Evolutionary conservation across 257 asterid genomes (phyloP).

Genomic region (Solanum acaule): DNA sequence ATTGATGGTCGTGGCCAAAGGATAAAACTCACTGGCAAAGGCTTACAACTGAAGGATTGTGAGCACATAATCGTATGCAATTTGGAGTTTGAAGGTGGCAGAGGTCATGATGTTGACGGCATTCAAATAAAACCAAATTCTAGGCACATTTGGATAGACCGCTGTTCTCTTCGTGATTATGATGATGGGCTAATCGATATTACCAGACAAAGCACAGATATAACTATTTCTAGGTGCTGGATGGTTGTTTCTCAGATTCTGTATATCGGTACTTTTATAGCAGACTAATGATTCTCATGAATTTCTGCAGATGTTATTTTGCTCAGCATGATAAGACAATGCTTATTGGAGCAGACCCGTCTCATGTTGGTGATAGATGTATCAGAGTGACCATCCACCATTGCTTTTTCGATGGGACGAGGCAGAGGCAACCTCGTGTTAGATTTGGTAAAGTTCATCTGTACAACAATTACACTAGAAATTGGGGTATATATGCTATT

Average conservation of each 20-base stretch:
- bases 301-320: slow-evolving; percentile 56
- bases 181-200: slow-evolving; percentile 86
- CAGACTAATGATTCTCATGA: slow-evolving; percentile 4
- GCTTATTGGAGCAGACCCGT: slow-evolving; percentile 90
- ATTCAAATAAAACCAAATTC: slow-evolving; percentile 91
- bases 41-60: slow-evolving; percentile 73
- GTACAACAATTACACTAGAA: slow-evolving; percentile 80
- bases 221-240: slow-evolving; percentile 72
- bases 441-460: slow-evolving; percentile 89
- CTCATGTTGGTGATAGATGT: slow-evolving; percentile 75
- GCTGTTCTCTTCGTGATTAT: slow-evolving; percentile 83
- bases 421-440: slow-evolving; percentile 86
- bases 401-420: slow-evolving; percentile 88
- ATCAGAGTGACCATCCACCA: slow-evolving; percentile 90
- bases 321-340: slow-evolving; percentile 77
- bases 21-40: slow-evolving; percentile 75
- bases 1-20: slow-evolving; percentile 91
- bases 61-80: slow-evolving; percentile 82
- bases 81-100: slow-evolving; percentile 75
- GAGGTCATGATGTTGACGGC: slow-evolving; percentile 89
- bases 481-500: slow-evolving; percentile 85
- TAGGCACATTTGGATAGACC: slow-evolving; percentile 88
- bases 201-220: slow-evolving; percentile 85
- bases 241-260: neutral
- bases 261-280: neutral